A percentile compares a stretch with the other conserved stretches of the same genome.
Evolutionary conservation across 1,284 basidiomycete species (phyloP).

Genomic region (Trichosporon faecale): DNA sequence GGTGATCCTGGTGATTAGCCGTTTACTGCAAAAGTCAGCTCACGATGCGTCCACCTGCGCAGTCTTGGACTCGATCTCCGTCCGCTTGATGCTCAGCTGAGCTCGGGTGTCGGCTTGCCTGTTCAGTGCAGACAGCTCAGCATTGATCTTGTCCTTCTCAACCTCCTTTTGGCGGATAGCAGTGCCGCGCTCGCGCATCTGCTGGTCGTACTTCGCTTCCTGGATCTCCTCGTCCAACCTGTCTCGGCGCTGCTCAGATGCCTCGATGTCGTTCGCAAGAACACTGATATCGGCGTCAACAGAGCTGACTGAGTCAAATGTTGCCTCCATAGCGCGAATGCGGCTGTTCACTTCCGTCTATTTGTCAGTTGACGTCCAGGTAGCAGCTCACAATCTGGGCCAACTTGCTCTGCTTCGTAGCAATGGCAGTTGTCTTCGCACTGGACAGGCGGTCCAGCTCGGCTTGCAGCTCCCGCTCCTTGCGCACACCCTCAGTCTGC

Average conservation of each 20-base stretch:
- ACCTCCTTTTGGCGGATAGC: slow-evolving; percentile 66
- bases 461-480: slow-evolving; percentile 44
- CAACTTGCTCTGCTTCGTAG: slow-evolving; percentile 51
- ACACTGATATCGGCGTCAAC: slow-evolving; percentile 62
- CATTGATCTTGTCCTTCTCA: slow-evolving; percentile 66
- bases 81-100: slow-evolving; percentile 70
- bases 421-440: slow-evolving; percentile 34
- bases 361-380: background rate
- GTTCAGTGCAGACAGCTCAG: slow-evolving; percentile 71
- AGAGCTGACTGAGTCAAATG: slow-evolving; percentile 60
- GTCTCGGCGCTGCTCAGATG: slow-evolving; percentile 61
- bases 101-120: slow-evolving; percentile 79
- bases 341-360: slow-evolving; percentile 38
- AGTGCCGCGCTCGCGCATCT: slow-evolving; percentile 61
- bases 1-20: slow-evolving; percentile 57
- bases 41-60: slow-evolving; percentile 67
- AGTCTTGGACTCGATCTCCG: slow-evolving; percentile 64
- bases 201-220: slow-evolving; percentile 65
- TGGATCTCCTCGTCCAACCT: slow-evolving; percentile 62
- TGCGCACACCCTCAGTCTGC: slow-evolving; percentile 36
- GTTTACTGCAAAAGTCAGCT: slow-evolving; percentile 28
- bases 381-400: slow-evolving; percentile 61
- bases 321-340: slow-evolving; percentile 56
- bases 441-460: slow-evolving; percentile 40
- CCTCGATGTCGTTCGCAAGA: slow-evolving; percentile 64